Evolutionary conservation across 306 rosid genomes (phyloP).

Genomic region (Gastrolobium bilobum): DNA sequence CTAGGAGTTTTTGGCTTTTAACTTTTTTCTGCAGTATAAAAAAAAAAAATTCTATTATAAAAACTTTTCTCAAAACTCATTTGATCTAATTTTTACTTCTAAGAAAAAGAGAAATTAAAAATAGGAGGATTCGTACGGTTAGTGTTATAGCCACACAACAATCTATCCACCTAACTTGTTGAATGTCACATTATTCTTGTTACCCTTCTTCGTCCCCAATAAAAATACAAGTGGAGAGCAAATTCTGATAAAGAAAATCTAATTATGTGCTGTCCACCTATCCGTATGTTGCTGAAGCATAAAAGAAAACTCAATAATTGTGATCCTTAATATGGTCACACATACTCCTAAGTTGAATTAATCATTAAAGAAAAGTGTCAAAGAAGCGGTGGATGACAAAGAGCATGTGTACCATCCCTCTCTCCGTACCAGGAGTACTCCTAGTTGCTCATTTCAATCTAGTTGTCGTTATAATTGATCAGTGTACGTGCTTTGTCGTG

Average conservation of each 20-base stretch:
- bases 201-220: neutral
- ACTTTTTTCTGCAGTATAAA: too few species aligned
- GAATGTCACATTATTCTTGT: neutral
- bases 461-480: conserved; percentile 17
- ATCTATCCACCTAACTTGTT: neutral
- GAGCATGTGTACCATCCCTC: neutral
- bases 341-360: neutral
- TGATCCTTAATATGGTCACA: neutral
- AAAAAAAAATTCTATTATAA: too few species aligned
- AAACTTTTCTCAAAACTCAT: too few species aligned
- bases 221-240: neutral
- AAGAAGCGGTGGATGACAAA: conserved; percentile 8
- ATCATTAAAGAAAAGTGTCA: neutral
- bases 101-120: too few species aligned
- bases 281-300: neutral
- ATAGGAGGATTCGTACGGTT: too few species aligned
- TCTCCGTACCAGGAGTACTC: conserved; percentile 20
- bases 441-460: neutral
- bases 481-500: neutral
- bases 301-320: neutral
- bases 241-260: neutral
- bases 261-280: neutral
- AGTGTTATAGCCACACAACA: neutral
- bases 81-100: too few species aligned
- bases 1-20: too few species aligned